These are phyloP conservation scores for Gynochthodes officinalis DNA, from an alignment of 257 asterid species.

Conservation along the genomic window DNA sequence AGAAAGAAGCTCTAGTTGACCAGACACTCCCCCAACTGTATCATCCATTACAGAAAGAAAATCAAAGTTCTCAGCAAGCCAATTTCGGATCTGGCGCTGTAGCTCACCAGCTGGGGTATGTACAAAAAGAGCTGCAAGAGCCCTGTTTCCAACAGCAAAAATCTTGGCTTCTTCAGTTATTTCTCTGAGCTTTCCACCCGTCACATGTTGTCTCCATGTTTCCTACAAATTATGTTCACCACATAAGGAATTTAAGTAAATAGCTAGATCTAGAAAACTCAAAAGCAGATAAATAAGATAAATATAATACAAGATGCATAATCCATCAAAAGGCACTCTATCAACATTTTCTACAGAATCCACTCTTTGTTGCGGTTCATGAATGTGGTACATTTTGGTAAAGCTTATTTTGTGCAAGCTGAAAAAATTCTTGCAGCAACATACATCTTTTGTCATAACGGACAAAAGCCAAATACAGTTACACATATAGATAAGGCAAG, in stretches of 20 bases:
- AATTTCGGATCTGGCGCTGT: conserved; percentile 94
- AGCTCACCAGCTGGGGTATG: conserved; percentile 99
- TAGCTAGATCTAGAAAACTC: conserved; percentile 1
- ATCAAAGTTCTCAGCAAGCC: conserved; percentile 97
- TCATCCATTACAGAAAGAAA: conserved; percentile 86
- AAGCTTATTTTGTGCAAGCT: neutral
- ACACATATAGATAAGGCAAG: neutral
- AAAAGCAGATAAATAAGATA: neutral
- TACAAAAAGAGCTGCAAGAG: conserved; percentile 90
- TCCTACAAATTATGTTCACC: conserved; percentile 52
- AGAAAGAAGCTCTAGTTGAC: conserved; percentile 96
- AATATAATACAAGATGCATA: neutral
- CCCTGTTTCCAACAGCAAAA: conserved; percentile 84
- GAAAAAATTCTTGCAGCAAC: neutral
- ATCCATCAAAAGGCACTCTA: neutral
- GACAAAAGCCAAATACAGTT: neutral
- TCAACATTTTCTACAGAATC: neutral
- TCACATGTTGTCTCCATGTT: conserved; percentile 89
- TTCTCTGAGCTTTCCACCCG: conserved; percentile 97
- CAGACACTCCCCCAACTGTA: conserved; percentile 77
- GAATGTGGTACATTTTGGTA: neutral
- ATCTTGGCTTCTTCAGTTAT: conserved; percentile 92
- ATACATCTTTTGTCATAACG: neutral
- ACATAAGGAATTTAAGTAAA: conserved; percentile 19
- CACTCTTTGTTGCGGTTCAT: neutral